A percentile compares a stretch with the other conserved stretches of the same genome.
Conservation (phyloP, 179 eudicot genomes). For the Amaranthus tricolor region DNA sequence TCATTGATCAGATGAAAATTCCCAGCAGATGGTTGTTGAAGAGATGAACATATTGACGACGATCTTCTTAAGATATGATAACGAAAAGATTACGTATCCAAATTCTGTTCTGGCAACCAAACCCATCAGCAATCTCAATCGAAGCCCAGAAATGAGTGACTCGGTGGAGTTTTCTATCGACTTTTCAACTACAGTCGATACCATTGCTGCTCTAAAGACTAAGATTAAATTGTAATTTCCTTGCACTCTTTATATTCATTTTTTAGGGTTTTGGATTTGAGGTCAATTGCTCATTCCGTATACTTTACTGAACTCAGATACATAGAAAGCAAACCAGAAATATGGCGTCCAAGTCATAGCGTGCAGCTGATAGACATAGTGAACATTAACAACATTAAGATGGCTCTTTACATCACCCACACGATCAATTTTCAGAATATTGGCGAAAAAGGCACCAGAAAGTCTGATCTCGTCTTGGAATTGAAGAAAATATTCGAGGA, state of each 20-base stretch:
- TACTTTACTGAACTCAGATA: constrained; percentile 41
- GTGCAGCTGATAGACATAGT: constrained; percentile 58
- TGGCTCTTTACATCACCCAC: constrained; percentile 60
- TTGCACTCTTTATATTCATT: background rate
- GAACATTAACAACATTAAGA: constrained; percentile 56
- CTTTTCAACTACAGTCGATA: constrained; percentile 57
- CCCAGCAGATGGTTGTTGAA: constrained; percentile 38
- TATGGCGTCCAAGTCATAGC: constrained; percentile 59
- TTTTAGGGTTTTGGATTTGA: background rate
- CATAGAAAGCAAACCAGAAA: constrained; percentile 64
- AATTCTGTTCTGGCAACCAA: constrained; percentile 64
- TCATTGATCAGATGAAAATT: constrained; percentile 22
- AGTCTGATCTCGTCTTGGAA: constrained; percentile 61
- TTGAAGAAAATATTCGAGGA: constrained; percentile 71
- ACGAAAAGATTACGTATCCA: constrained; percentile 65
- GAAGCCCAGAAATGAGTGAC: constrained; percentile 84
- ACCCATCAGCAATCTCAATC: constrained; percentile 68
- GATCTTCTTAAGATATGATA: constrained; percentile 61
- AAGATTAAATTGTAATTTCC: constrained; percentile 51
- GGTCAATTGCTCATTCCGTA: background rate
- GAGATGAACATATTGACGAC: constrained; percentile 65
- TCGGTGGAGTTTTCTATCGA: constrained; percentile 63
- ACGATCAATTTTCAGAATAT: constrained; percentile 69
- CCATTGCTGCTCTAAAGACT: constrained; percentile 54
- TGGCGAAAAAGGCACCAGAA: constrained; percentile 47